These are phyloP conservation scores for Trichosanthes cucumerina DNA, from an alignment of 306 rosid species.

Conservation along the genomic window DNA sequence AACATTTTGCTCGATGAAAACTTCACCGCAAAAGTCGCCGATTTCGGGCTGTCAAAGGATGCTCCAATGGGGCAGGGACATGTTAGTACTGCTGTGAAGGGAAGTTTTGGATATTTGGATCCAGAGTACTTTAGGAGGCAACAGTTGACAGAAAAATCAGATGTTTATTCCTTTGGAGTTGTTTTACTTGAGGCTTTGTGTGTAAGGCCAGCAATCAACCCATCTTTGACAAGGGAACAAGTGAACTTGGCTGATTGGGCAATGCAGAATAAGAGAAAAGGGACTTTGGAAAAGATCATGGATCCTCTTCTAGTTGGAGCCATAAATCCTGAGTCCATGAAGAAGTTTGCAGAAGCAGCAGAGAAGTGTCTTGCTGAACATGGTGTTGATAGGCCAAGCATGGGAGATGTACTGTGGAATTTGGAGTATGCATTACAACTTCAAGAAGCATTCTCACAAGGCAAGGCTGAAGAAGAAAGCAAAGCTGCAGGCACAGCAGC, in stretches of 20 bases:
- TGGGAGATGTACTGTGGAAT: constrained; percentile 47
- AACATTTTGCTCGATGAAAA: constrained; percentile 35
- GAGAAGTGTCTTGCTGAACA: constrained; percentile 42
- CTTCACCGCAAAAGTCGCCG: constrained; percentile 42
- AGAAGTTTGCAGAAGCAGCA: constrained; percentile 40
- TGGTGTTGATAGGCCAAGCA: constrained; percentile 46
- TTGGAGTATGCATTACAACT: constrained; percentile 44
- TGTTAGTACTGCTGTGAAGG: constrained; percentile 41
- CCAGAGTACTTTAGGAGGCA: constrained; percentile 44
- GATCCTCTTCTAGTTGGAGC: constrained; percentile 30
- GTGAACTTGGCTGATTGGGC: constrained; percentile 52
- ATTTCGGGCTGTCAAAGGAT: constrained; percentile 37
- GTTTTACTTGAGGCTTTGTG: constrained; percentile 35
- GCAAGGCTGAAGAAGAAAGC: constrained; percentile 17
- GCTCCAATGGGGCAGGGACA: constrained; percentile 35
- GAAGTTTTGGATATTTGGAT: constrained; percentile 43
- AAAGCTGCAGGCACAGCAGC: neutral
- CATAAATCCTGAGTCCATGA: constrained; percentile 39
- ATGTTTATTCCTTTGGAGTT: constrained; percentile 43
- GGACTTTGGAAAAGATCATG: constrained; percentile 27
- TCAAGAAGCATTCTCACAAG: constrained; percentile 36
- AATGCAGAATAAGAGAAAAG: constrained; percentile 42
- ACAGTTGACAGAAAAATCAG: constrained; percentile 40
- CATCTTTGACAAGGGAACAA: constrained; percentile 38
- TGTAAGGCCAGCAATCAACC: constrained; percentile 33